A percentile compares a stretch with the other conserved stretches of the same genome.
These are phyloP conservation scores for Murraya koenigii DNA, from an alignment of 345 rosid species.

Conservation along the genomic window DNA sequence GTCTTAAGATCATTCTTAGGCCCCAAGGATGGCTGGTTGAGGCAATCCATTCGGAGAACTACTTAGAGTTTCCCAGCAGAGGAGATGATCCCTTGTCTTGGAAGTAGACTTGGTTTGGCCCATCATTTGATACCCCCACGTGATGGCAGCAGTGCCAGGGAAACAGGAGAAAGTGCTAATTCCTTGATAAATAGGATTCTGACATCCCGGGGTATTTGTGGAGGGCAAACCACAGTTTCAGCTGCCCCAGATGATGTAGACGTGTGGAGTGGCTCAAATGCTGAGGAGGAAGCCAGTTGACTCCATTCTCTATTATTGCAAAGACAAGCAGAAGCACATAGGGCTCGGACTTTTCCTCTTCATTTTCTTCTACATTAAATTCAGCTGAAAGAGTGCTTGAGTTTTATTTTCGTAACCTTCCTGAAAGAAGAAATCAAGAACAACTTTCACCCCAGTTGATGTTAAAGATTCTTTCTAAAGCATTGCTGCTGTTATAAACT, in stretches of 20 bases:
- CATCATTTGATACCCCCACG: conserved; percentile 44
- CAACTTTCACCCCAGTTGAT: conserved; percentile 64
- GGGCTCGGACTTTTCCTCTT: conserved; percentile 48
- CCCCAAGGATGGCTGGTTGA: conserved; percentile 76
- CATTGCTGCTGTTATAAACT: conserved; percentile 78
- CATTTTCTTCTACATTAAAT: conserved; percentile 46
- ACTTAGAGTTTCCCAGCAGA: conserved; percentile 66
- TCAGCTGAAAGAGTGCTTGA: conserved; percentile 59
- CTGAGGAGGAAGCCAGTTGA: conserved; percentile 46
- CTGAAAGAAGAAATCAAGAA: conserved; percentile 63
- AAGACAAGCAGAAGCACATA: conserved; percentile 55
- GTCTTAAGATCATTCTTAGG: conserved; percentile 67
- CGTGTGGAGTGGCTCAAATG: conserved; percentile 42
- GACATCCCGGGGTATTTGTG: conserved; percentile 65
- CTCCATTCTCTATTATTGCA: conserved; percentile 46
- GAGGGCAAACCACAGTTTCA: conserved; percentile 53
- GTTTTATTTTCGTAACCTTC: conserved; percentile 47
- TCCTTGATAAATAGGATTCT: conserved; percentile 59
- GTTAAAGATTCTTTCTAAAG: conserved; percentile 89
- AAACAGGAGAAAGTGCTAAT: conserved; percentile 45
- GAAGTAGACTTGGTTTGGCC: conserved; percentile 55
- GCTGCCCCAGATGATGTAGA: conserved; percentile 48
- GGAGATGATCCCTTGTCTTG: conserved; percentile 74
- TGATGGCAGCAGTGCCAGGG: conserved; percentile 50
- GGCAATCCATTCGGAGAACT: conserved; percentile 68